phyloP scores from a whole-genome alignment of 106 monocot genomes.

The Dendrobium huoshanense region DNA sequence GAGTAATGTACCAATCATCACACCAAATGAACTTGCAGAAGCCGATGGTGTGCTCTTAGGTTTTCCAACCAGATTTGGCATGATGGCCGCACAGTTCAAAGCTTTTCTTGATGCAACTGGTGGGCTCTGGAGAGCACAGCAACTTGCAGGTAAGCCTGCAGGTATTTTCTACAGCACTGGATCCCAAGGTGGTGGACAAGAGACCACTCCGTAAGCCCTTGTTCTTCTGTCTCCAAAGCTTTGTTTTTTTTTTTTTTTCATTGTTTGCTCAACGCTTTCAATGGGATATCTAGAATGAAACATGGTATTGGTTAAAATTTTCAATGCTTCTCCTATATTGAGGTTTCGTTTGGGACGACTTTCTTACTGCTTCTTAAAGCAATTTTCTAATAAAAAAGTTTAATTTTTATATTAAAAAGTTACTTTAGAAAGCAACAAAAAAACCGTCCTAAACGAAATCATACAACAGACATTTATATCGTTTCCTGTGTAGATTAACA shows the following conservation, averaged over 20 bases:
- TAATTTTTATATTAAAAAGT: too few relatives aligned
- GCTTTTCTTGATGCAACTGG: constrained; percentile 1
- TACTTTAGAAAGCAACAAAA: too few relatives aligned
- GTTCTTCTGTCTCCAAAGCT: neutral
- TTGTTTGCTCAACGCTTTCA: too few relatives aligned
- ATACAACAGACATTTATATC: neutral
- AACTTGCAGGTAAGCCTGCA: constrained; percentile 4
- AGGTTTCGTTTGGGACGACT: too few relatives aligned
- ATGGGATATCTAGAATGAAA: too few relatives aligned
- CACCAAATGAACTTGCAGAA: constrained; percentile 26
- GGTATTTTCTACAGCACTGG: constrained; percentile 10
- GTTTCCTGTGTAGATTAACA: constrained; percentile 33
- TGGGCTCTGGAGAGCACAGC: constrained; percentile 10
- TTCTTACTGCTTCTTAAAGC: too few relatives aligned
- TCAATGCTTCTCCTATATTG: too few relatives aligned
- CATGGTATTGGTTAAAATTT: too few relatives aligned
- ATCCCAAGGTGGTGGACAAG: constrained; percentile 14
- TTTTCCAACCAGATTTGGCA: constrained; percentile 5
- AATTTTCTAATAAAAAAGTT: too few relatives aligned
- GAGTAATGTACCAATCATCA: constrained; percentile 24
- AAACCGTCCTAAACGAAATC: too few relatives aligned
- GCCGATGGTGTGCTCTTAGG: constrained; percentile 24
- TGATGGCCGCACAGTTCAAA: constrained; percentile 9
- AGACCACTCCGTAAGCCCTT: constrained; percentile 1
- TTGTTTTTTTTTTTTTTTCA: too few relatives aligned